Evolutionary conservation across 305 asterid species (phyloP).

Genomic region (Fraxinus ornus): DNA sequence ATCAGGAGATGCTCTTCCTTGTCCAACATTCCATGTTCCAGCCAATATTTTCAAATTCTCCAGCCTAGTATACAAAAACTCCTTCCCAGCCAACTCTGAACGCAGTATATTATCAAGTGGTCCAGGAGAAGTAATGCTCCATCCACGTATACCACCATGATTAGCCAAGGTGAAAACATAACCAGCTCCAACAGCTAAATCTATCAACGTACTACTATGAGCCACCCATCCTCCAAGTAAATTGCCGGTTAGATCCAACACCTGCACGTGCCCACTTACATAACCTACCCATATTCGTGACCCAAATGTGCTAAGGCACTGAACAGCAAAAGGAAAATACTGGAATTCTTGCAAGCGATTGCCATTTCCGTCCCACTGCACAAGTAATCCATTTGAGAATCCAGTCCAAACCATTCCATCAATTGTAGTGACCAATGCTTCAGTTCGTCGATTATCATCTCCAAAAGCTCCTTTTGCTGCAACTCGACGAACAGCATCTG

Average conservation of each 20-base stretch:
- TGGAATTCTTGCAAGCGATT: constrained; percentile 72
- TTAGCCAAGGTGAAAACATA: constrained; percentile 73
- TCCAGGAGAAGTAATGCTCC: constrained; percentile 87
- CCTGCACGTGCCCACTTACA: constrained; percentile 77
- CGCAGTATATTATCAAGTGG: constrained; percentile 64
- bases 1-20: constrained; percentile 88
- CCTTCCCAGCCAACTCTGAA: constrained; percentile 76
- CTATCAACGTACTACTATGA: constrained; percentile 76
- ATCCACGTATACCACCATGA: constrained; percentile 98
- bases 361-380: constrained; percentile 92
- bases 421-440: constrained; percentile 60
- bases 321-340: constrained; percentile 69
- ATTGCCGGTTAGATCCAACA: constrained; percentile 78
- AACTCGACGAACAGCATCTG: constrained; percentile 97
- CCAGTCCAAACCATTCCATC: constrained; percentile 94
- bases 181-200: constrained; percentile 68
- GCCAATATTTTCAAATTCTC: constrained; percentile 83
- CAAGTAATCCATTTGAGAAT: constrained; percentile 80
- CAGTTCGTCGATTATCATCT: constrained; percentile 80
- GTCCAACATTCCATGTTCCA: constrained; percentile 98
- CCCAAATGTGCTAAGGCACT: constrained; percentile 69
- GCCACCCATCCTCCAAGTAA: constrained; percentile 88
- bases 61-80: constrained; percentile 66
- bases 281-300: constrained; percentile 88
- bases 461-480: constrained; percentile 80